A percentile compares a stretch with the other conserved stretches of the same genome.
phyloP scores from a whole-genome alignment of 805 yeast species.

The Starmera quercuum region DNA sequence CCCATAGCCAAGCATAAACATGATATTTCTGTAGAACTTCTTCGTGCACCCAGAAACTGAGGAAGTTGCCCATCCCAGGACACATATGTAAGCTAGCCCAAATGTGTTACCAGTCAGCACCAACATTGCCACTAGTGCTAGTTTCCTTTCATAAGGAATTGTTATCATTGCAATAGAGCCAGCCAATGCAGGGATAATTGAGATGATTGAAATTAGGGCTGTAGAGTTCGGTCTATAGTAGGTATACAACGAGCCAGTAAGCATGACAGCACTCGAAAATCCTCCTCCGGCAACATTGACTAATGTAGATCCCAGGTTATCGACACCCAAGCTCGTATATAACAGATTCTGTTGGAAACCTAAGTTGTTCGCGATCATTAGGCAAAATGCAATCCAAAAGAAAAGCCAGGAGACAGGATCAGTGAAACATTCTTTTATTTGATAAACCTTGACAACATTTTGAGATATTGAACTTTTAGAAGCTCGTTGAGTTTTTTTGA shows the following conservation, averaged over 20 bases:
- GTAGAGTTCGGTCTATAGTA: conserved; percentile 22
- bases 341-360: conserved; percentile 36
- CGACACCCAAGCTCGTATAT: conserved; percentile 27
- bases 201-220: conserved; percentile 11
- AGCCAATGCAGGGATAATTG: conserved; percentile 18
- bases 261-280: conserved; percentile 16
- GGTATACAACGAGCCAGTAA: conserved; percentile 22
- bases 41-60: conserved; percentile 33
- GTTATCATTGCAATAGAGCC: conserved; percentile 32
- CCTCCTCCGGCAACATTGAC: conserved; percentile 31
- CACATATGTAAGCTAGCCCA: conserved; percentile 19
- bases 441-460: conserved; percentile 30
- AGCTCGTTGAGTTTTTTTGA: conserved; percentile 26
- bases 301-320: conserved; percentile 32
- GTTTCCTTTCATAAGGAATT: conserved; percentile 28
- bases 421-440: conserved; percentile 29
- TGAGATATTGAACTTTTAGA: conserved; percentile 31
- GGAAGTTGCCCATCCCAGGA: conserved; percentile 5
- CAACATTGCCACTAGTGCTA: conserved; percentile 20
- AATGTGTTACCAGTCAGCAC: conserved; percentile 26
- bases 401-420: conserved; percentile 31
- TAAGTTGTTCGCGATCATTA: conserved; percentile 37
- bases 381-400: conserved; percentile 26
- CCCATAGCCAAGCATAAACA: conserved; percentile 30
- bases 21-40: conserved; percentile 28